phyloP scores from a whole-genome alignment of 2,329 filamentous ascomycete genomes.

The Aspergillaceae sp. region DNA sequence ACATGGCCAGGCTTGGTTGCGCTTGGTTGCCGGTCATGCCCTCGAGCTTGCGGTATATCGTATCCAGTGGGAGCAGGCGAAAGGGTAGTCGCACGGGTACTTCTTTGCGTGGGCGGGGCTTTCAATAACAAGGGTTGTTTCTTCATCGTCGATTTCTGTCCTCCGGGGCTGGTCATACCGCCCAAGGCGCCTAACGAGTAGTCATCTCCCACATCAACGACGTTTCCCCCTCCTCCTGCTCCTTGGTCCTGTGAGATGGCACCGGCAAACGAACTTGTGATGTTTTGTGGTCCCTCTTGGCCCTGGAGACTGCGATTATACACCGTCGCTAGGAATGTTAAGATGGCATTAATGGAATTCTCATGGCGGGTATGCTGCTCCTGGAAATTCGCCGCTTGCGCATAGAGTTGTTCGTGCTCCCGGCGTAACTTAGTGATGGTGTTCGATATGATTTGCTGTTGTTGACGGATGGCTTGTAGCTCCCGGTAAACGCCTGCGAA shows the following conservation, averaged over 20 bases:
- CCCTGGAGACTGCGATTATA: conserved; percentile 91
- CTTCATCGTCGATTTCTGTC: conserved; percentile 34
- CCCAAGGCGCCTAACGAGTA: conserved; percentile 29
- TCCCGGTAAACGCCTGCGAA: conserved; percentile 70
- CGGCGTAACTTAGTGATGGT: conserved; percentile 72
- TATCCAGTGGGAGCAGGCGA: conserved; percentile 29
- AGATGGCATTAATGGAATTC: conserved; percentile 96
- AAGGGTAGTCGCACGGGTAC: conserved; percentile 27
- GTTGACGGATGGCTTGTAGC: conserved; percentile 69
- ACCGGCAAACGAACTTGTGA: conserved; percentile 75
- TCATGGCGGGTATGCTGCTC: conserved; percentile 92
- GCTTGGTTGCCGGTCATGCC: conserved; percentile 23
- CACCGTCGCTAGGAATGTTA: conserved; percentile 92
- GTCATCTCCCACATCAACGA: conserved; percentile 55
- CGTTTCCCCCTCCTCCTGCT: conserved; percentile 33
- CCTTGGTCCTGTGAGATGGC: conserved; percentile 57
- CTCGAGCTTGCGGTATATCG: conserved; percentile 19
- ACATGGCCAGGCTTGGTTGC: conserved; percentile 28
- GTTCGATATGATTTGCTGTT: conserved; percentile 76
- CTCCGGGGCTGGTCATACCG: conserved; percentile 25
- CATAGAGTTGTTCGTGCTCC: conserved; percentile 80
- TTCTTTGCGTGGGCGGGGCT: conserved; percentile 27
- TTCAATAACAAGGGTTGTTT: conserved; percentile 41
- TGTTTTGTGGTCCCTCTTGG: conserved; percentile 63
- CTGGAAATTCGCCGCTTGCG: conserved; percentile 82